Base-by-base conservation (phyloP, 176 grass and related monocot genomes). In the Phoenix roebelenii region DNA sequence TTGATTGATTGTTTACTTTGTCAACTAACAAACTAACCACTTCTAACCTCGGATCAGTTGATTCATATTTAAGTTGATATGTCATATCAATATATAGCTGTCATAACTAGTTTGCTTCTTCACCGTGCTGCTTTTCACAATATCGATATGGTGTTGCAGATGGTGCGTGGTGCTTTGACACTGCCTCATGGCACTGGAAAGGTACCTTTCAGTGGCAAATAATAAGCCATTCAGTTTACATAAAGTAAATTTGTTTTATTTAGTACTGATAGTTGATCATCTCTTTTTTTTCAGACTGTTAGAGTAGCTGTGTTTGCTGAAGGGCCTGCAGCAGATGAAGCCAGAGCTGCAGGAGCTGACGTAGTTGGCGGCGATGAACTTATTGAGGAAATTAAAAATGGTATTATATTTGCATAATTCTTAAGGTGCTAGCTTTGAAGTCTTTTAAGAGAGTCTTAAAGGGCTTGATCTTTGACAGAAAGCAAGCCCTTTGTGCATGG, bases 221-320 rank as follows among this genome's bases (percentile, higher is more conserved):
- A 39, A 39, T 39, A 39, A 39, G 7, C 4, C 14, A 17, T 63
- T 3, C 17, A 51, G 18, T 39, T 24, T 63, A 23, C 10, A 10
- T 10, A 51, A 18, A 12, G 51, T 67, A 48, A 56, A 57, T 70
- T 24, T 22, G 5, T 58, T 16, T 18, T 65, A 22, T 23, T 55
- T 66, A 63, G 19, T 79, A 49, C 52, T 74, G 65, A 82, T 57
- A 1, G 32, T 39, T 39, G 32, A 39, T 39, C 32, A 35, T 12
- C 39, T 25, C 63, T 23, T 65, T 73, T 18, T 64, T 54, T 68
- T 55, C 52, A 97, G 87, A 88, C 75, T 78, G 93, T 98, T 73
- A 91, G 93, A 61, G 81, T 98, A 66, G 93, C 93, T 1, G 93
- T 98, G 81, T 98, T 98, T 85, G 87, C 84, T 66, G 93, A 97